Evolutionary conservation across 208 protist species (phyloP), one percentile per base, ranked within the genome.

Genomic region (Naegleria fowleri): DNA sequence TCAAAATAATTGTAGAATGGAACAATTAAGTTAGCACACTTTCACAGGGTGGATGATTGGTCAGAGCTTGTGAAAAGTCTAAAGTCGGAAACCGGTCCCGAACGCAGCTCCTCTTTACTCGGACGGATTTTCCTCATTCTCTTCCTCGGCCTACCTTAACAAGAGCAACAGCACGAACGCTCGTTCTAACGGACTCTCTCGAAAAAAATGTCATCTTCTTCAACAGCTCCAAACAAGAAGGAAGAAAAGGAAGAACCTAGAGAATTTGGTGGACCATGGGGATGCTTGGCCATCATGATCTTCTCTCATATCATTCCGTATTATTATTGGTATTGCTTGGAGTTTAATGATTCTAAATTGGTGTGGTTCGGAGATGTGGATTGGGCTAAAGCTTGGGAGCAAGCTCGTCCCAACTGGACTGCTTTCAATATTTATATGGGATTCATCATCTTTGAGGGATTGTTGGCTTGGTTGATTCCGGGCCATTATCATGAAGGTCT

Each of bases 221-320:
- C 43, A 48, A 9, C 43, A 48, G 5, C 43, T 48, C 5, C 43
- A 9, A 48, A 1, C 43, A 48, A 48, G 43, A 48, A 1, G 43
- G 6, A 79, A 79, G 29, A 79, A 36, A n/a, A 36, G 7, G 67
- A 79, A 36, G 67, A 36, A 79, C 36, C 9, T 29, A 43, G 15
- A 29, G 86, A 89, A 67, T 89, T 89, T 89, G 86, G 86, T 29
- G 86, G 86, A n/a, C 86, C 86, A 19, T 55, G 51, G 6, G 86
- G 86, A 33, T 58, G 48, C 40, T 13, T 40, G 15, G 6, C 25
- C 5, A 89, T 89, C 7, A 38, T 89, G 0, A 67, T 89, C 9
- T 89, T 89, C 51, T 36, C 16, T 67, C 86, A 89, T 67, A 40
- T 89, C 6, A 89, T 89, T 7, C 86, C 86, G 5, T 89, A 89